Evolutionary conservation across 1,284 basidiomycete species (phyloP).

Genomic region (Ceratobasidium theobromae): DNA sequence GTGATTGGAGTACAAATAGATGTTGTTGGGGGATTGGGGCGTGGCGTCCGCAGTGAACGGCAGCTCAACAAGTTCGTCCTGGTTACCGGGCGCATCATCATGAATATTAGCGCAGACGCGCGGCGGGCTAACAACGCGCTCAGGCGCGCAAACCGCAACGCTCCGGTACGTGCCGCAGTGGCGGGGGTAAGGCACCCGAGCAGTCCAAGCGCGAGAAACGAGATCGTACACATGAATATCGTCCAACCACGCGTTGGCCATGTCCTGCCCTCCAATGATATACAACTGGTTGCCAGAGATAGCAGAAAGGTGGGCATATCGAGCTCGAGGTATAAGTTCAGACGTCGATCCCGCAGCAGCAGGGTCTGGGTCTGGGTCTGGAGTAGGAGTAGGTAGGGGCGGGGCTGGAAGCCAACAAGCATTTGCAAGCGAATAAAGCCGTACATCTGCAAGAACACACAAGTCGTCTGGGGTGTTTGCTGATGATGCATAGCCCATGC

Average conservation of each 20-base stretch:
- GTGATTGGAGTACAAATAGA: slow-evolving; percentile 83
- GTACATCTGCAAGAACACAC: slow-evolving; percentile 81
- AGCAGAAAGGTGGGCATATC: slow-evolving; percentile 89
- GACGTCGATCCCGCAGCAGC: slow-evolving; percentile 37
- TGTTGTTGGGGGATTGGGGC: slow-evolving; percentile 74
- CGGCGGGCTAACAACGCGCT: slow-evolving; percentile 62
- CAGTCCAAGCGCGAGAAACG: slow-evolving; percentile 68
- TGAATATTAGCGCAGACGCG: slow-evolving; percentile 30
- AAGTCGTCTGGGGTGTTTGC: slow-evolving; percentile 68
- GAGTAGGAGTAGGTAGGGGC: slow-evolving; percentile 37
- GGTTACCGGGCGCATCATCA: slow-evolving; percentile 30
- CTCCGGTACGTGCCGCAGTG: slow-evolving; percentile 93
- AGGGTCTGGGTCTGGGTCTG: slow-evolving; percentile 33
- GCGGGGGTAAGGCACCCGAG: slow-evolving; percentile 75
- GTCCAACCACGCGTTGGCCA: slow-evolving; percentile 87
- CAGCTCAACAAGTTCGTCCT: slow-evolving; percentile 56
- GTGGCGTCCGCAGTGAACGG: slow-evolving; percentile 72
- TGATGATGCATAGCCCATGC: slow-evolving; percentile 80
- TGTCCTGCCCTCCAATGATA: slow-evolving; percentile 92
- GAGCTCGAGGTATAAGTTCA: slow-evolving; percentile 64
- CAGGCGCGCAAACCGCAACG: slow-evolving; percentile 74
- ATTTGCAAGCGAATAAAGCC: slow-evolving; percentile 75
- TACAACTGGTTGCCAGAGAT: slow-evolving; percentile 82
- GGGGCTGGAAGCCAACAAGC: slow-evolving; percentile 65
- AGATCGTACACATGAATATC: slow-evolving; percentile 89